These are phyloP conservation scores for Fusarium foetens DNA, from an alignment of 2,329 filamentous ascomycete genomes.

Conservation along the genomic window DNA sequence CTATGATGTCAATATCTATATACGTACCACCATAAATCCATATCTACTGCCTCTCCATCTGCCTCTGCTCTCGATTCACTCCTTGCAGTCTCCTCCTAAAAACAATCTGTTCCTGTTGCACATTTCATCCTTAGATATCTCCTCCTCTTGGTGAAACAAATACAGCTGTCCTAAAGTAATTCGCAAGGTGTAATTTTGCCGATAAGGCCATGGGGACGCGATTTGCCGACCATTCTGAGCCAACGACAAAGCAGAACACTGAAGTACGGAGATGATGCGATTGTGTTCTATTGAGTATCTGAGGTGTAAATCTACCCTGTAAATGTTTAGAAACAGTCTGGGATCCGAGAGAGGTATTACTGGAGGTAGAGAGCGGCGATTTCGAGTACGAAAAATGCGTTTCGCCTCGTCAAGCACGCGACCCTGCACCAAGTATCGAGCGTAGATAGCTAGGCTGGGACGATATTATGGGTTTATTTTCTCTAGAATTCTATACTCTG, in stretches of 20 bases:
- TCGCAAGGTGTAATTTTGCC: not conserved
- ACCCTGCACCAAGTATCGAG: not conserved
- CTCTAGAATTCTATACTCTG: not conserved
- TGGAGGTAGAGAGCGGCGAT: not conserved
- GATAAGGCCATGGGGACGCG: not conserved
- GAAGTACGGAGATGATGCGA: not conserved
- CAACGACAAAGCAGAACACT: not conserved
- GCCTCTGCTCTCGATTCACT: not conserved
- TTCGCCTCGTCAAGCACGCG: not conserved
- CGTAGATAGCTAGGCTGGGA: not conserved
- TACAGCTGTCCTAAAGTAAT: not conserved
- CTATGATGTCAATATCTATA: not conserved
- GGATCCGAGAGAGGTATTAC: not conserved
- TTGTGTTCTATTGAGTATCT: not conserved
- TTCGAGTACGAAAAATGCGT: not conserved
- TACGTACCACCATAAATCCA: not conserved
- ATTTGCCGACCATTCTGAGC: not conserved
- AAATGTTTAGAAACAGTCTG: no score
- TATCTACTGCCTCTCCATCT: not conserved
- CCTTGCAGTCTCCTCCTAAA: not conserved
- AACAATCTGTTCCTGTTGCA: not conserved
- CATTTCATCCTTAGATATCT: not conserved
- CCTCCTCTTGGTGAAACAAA: not conserved
- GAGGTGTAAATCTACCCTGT: rapidly evolving
- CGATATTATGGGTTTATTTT: not conserved